These are phyloP conservation scores for Apiotrichum gracile DNA, from an alignment of 1,284 basidiomycete genomes.

Conservation along the genomic window DNA sequence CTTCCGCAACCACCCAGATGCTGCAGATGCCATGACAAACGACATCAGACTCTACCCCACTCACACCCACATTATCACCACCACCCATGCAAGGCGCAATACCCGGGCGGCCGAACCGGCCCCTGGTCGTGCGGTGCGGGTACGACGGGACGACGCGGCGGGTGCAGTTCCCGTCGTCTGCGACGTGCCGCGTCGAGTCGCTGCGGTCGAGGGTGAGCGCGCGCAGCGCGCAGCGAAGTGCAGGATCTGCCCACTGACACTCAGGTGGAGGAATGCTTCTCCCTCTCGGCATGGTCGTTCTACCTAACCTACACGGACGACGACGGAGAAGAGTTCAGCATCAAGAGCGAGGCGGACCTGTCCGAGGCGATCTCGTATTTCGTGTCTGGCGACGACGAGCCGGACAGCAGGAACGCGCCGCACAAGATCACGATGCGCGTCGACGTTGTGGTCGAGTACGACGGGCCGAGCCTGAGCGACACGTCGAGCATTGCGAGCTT, in stretches of 20 bases:
- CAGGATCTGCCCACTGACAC: neutral
- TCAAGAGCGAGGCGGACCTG: conserved; percentile 65
- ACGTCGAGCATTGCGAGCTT: conserved; percentile 62
- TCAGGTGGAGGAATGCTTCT: conserved; percentile 75
- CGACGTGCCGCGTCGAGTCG: conserved; percentile 66
- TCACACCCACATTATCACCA: neutral
- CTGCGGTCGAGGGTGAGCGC: conserved; percentile 60
- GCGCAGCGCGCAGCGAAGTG: neutral
- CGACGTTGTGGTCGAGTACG: conserved; percentile 73
- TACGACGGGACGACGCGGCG: conserved; percentile 67
- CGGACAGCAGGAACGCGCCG: too few species aligned
- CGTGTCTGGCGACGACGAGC: conserved; percentile 60
- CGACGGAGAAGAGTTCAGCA: conserved; percentile 65
- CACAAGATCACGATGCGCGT: conserved; percentile 69
- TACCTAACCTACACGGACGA: conserved; percentile 77
- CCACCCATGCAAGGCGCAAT: conserved; percentile 7
- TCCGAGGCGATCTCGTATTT: conserved; percentile 82
- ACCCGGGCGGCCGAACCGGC: conserved; percentile 54
- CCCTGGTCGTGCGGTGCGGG: conserved; percentile 68
- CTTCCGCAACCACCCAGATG: too few species aligned
- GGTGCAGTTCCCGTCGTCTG: conserved; percentile 68
- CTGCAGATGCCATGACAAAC: neutral
- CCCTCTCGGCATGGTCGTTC: conserved; percentile 63
- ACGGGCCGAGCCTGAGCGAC: conserved; percentile 83
- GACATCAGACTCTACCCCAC: neutral